phyloP scores from a whole-genome alignment of 2,329 filamentous ascomycete species.

The Colletotrichum sp. region DNA sequence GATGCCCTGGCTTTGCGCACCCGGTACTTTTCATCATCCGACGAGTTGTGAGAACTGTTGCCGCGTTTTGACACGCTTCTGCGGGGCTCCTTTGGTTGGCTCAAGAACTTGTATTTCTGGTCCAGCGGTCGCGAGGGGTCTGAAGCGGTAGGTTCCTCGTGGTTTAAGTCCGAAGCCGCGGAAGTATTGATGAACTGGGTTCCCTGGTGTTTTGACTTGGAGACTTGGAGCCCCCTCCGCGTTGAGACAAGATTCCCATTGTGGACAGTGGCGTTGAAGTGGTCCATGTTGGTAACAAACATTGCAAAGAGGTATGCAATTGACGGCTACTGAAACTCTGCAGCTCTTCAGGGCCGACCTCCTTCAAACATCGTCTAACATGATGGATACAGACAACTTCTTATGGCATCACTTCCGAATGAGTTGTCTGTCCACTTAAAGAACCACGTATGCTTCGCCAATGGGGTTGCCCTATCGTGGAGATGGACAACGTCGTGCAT shows the following conservation, averaged over 20 bases:
- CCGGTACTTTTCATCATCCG: neutral
- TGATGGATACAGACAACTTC: neutral
- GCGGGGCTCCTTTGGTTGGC: constrained; percentile 16
- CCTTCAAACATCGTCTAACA: neutral
- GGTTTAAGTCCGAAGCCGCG: constrained; percentile 4
- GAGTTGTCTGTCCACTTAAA: neutral
- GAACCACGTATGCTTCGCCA: neutral
- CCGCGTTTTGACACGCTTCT: neutral
- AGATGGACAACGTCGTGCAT: neutral
- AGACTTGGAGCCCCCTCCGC: constrained; percentile 42
- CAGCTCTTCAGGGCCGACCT: neutral
- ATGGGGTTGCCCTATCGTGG: neutral
- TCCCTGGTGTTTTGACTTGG: constrained; percentile 43
- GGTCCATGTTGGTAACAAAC: constrained; percentile 34
- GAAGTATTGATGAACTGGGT: constrained; percentile 43
- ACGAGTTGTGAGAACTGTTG: neutral
- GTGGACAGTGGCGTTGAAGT: constrained; percentile 41
- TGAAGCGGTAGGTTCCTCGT: neutral
- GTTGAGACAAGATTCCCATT: constrained; percentile 42
- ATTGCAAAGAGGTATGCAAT: neutral
- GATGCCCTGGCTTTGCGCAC: neutral
- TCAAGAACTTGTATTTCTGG: constrained; percentile 31
- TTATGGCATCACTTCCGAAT: constrained; percentile 3
- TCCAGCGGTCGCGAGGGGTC: constrained; percentile 15
- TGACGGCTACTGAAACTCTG: neutral